These are phyloP conservation scores for Capsicum baccatum DNA, from an alignment of 257 asterid genomes.

Conservation along the genomic window DNA sequence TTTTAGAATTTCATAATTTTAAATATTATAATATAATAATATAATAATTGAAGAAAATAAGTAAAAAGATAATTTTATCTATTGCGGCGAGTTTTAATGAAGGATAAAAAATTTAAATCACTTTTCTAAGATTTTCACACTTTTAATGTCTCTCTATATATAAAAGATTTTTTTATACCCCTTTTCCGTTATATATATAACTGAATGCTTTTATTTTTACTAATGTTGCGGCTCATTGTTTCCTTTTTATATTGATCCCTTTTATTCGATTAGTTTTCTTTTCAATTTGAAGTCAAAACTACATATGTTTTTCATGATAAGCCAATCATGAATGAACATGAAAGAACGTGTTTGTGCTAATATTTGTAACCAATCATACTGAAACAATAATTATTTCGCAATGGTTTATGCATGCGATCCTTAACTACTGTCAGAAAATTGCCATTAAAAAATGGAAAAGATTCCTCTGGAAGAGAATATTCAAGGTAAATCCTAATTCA, in stretches of 20 bases:
- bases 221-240: neutral
- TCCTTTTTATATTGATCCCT: neutral
- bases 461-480: neutral
- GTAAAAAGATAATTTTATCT: no score
- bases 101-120: no score
- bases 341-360: neutral
- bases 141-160: no score
- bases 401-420: neutral
- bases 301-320: constrained; percentile 11
- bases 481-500: neutral
- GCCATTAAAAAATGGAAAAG: neutral
- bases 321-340: constrained; percentile 8
- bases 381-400: neutral
- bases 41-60: no score
- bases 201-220: neutral
- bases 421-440: neutral
- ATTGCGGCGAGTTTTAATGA: no score
- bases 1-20: no score
- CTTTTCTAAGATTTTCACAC: no score
- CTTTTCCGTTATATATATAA: neutral
- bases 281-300: neutral
- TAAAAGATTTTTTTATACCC: no score
- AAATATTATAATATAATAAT: no score
- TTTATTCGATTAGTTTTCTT: neutral
- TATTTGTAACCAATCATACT: neutral